Percentiles rank a stretch among this genome's conserved stretches.
Evolutionary conservation across 768 basidiomycete species (phyloP).

Genomic region (Lentinula guzmanii): DNA sequence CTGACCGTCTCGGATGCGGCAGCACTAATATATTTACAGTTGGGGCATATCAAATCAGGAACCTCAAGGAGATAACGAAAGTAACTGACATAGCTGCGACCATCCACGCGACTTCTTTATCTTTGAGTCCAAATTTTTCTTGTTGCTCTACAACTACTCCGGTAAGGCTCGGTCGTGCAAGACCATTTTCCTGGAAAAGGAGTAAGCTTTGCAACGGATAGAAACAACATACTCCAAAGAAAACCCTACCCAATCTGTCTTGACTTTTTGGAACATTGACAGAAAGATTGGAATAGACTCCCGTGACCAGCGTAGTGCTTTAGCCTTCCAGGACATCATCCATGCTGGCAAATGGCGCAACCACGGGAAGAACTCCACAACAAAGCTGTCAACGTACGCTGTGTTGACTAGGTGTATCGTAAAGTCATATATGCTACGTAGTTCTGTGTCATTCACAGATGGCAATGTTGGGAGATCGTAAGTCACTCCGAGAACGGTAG

Average conservation of each 20-base stretch:
- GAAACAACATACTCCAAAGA: neutral
- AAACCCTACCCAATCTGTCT: slow-evolving; percentile 6
- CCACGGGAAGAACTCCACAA: slow-evolving; percentile 28
- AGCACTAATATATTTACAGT: neutral
- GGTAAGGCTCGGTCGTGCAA: slow-evolving; percentile 9
- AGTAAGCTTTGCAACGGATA: neutral
- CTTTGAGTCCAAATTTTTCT: neutral
- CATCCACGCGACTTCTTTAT: neutral
- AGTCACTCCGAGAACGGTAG: slow-evolving; percentile 10
- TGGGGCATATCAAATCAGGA: neutral
- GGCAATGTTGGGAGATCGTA: slow-evolving; percentile 13
- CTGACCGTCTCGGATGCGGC: slow-evolving; percentile 1
- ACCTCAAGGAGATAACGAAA: neutral
- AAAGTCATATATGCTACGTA: slow-evolving; percentile 15
- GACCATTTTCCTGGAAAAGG: slow-evolving; percentile 1
- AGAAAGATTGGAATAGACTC: slow-evolving; percentile 9
- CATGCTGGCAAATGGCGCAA: slow-evolving; percentile 22
- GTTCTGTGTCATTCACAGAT: slow-evolving; percentile 8
- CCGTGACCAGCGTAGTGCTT: slow-evolving; percentile 9
- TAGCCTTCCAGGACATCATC: slow-evolving; percentile 17
- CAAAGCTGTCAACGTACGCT: slow-evolving; percentile 24
- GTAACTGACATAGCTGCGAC: neutral
- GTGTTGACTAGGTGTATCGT: slow-evolving; percentile 21
- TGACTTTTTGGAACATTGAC: slow-evolving; percentile 8
- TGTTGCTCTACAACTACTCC: neutral